These are phyloP conservation scores for Nemania diffusa DNA, from an alignment of 2,329 filamentous ascomycete genomes.

Conservation along the genomic window DNA sequence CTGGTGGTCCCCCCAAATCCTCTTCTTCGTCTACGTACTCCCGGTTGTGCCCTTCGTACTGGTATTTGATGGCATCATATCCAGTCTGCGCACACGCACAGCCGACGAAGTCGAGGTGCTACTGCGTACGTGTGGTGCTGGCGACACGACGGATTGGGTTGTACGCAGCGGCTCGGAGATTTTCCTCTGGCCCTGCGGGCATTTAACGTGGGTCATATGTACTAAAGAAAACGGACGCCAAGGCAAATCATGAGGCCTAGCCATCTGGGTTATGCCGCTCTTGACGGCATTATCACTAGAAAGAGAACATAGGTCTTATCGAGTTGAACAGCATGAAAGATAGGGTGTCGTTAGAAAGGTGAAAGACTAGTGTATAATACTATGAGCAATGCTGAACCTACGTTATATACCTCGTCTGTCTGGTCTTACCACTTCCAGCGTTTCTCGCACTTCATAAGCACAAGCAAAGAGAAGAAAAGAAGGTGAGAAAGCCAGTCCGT, in stretches of 20 bases:
- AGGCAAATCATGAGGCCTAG: neutral
- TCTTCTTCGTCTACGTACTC: conserved; percentile 73
- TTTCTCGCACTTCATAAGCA: conserved; percentile 15
- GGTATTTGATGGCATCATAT: conserved; percentile 75
- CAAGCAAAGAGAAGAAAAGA: neutral
- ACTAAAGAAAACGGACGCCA: conserved; percentile 48
- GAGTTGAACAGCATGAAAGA: neutral
- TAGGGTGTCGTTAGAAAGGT: neutral
- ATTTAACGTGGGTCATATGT: conserved; percentile 64
- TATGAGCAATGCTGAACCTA: conserved; percentile 14
- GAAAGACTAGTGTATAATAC: conserved; percentile 22
- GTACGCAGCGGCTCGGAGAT: conserved; percentile 58
- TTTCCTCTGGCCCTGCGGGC: conserved; percentile 63
- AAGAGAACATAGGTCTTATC: neutral
- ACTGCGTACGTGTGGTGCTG: conserved; percentile 63
- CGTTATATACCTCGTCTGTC: conserved; percentile 20
- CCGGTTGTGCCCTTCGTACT: conserved; percentile 75
- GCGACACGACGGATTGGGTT: conserved; percentile 58
- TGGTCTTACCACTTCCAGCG: conserved; percentile 4
- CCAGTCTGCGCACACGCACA: conserved; percentile 73
- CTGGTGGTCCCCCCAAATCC: conserved; percentile 55
- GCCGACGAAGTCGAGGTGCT: conserved; percentile 71
- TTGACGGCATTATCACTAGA: neutral
- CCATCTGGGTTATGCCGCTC: neutral
- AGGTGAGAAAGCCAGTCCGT: neutral